Evolutionary conservation across 106 monocot genomes (phyloP), one percentile per base, ranked within the genome.

Genomic region (Dactylorhiza incarnata): DNA sequence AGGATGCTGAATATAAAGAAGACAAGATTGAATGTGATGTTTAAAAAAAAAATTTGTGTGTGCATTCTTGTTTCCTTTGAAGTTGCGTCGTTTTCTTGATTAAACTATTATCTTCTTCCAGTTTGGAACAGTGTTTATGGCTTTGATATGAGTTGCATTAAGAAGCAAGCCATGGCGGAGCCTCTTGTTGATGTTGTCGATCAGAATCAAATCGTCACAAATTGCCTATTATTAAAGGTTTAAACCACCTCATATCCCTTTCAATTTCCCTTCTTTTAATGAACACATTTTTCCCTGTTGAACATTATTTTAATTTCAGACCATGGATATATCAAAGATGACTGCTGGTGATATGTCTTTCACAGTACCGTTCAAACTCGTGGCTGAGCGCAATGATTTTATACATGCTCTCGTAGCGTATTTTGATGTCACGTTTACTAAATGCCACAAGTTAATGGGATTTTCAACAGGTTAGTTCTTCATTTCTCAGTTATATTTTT

Each of bases 121-220:
- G 95, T 95, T 70, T 95, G 95, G 95, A 86, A 88, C 74, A 85
- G 85, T 69, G 95, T 95, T 8, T 95, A 93, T 87, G 93, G 95
- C 17, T 95, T 95, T 71, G 84, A 95, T 48, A 95, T 95, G 95
- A 86, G 95, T 73, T 95, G 95, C 88, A 95, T 95, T 80, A 95
- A 73, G 80, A 93, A 93, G 73, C 92, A 90, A 65, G 82, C 88
- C 37, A 90, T 95, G 92, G 82, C 82, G 56, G 95, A 95, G 78
- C 95, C 95, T 74, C 88, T 95, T 68, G 92, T 95, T 77, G 94
- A 94, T 66, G 87, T 81, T n/a, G 91, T 94, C 4, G 88, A 91
- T 62, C 89, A 88, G n/a, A 85, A 94, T 73, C 92, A 95, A 66
- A 90, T 95, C 29, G 92, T 95, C 76, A 93, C 95, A 25, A 90